Conservation (phyloP, 176 grass and related monocot species). For the Bromus sterilis region DNA sequence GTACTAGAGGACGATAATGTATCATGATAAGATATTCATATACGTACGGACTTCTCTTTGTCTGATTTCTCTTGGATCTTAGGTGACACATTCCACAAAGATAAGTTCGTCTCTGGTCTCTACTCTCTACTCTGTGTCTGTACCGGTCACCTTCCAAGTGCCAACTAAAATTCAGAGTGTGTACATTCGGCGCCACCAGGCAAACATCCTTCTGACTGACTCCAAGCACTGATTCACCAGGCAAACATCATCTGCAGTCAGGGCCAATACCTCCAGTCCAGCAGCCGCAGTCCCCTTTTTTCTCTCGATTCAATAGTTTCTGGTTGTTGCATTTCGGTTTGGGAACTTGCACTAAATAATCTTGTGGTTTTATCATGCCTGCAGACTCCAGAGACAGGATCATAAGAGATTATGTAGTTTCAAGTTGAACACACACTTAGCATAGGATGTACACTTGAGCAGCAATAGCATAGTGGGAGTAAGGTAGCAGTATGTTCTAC, state of each 20-base stretch:
- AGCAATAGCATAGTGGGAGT: too few relatives aligned
- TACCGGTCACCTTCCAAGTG: slow-evolving; percentile 11
- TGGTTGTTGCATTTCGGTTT: background rate
- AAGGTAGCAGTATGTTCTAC: too few relatives aligned
- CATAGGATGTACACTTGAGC: too few relatives aligned
- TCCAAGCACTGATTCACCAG: background rate
- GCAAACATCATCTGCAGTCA: background rate
- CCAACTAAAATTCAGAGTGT: slow-evolving; percentile 9
- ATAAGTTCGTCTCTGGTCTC: background rate
- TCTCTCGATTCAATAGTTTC: background rate
- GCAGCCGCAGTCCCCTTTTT: background rate
- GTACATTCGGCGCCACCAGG: background rate
- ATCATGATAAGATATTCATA: background rate
- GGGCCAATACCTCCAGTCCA: slow-evolving; percentile 8
- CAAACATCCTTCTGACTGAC: background rate
- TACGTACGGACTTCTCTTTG: background rate
- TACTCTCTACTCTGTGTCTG: background rate
- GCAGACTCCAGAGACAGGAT: too few relatives aligned
- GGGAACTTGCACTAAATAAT: background rate
- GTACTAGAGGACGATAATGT: background rate
- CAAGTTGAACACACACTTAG: too few relatives aligned
- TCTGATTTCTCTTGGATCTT: background rate
- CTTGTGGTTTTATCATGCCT: background rate
- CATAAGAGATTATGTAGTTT: too few relatives aligned
- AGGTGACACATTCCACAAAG: background rate